These are phyloP conservation scores for Neonectria punicea DNA, from an alignment of 2,329 filamentous ascomycete species.

Conservation along the genomic window DNA sequence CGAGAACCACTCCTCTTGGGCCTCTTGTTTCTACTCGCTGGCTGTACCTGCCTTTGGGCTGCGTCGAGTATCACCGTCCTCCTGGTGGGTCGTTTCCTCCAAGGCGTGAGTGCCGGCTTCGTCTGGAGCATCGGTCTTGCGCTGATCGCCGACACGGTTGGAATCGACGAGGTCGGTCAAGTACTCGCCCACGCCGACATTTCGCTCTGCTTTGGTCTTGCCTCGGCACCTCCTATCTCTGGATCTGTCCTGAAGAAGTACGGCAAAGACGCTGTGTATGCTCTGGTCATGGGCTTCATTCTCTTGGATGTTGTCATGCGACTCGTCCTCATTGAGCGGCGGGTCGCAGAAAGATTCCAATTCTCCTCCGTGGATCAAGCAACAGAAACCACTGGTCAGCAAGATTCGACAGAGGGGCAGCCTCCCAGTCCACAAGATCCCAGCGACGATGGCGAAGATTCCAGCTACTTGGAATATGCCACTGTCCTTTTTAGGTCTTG, in stretches of 20 bases:
- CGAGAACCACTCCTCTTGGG: slow-evolving; percentile 20
- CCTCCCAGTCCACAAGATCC: not conserved
- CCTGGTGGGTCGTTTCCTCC: slow-evolving; percentile 18
- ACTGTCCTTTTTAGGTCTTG: slow-evolving; percentile 22
- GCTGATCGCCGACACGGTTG: slow-evolving; percentile 25
- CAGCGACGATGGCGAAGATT: not conserved
- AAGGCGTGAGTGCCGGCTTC: slow-evolving; percentile 22
- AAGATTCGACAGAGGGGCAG: not conserved
- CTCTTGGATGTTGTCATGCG: slow-evolving; percentile 24
- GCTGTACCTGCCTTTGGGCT: slow-evolving; percentile 18
- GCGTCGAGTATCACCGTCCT: slow-evolving; percentile 1
- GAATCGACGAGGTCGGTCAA: slow-evolving; percentile 9
- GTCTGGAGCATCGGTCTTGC: slow-evolving; percentile 30
- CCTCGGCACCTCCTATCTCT: slow-evolving; percentile 14
- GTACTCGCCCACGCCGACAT: slow-evolving; percentile 22
- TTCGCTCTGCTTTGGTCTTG: slow-evolving; percentile 24
- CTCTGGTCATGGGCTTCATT: slow-evolving; percentile 19
- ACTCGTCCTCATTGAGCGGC: slow-evolving; percentile 22
- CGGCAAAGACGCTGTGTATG: slow-evolving; percentile 22
- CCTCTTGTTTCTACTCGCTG: slow-evolving; percentile 13
- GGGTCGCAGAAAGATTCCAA: slow-evolving; percentile 9
- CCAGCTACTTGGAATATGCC: slow-evolving; percentile 12
- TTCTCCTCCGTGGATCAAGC: not conserved
- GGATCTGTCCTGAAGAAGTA: slow-evolving; percentile 6
- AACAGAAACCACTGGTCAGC: not conserved